phyloP scores from a whole-genome alignment of 2,329 filamentous ascomycete genomes.

The Aspergillaceae sp. region DNA sequence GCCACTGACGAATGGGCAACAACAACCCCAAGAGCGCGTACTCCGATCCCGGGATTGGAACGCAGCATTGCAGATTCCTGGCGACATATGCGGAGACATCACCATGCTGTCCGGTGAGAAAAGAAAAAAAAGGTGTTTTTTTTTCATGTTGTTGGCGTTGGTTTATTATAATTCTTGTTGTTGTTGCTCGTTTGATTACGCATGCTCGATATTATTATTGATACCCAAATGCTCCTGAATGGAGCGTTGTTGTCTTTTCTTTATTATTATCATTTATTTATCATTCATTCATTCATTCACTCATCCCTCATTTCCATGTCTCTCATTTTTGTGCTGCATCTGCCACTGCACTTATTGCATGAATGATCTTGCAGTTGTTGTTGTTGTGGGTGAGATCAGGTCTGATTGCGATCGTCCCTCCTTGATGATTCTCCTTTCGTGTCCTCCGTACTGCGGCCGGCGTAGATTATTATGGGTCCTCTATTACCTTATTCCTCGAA shows the following conservation, averaged over 20 bases:
- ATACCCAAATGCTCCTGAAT: not conserved
- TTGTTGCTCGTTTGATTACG: too few relatives aligned
- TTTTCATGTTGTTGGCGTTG: not conserved
- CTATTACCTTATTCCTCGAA: too few relatives aligned
- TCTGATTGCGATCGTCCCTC: not conserved
- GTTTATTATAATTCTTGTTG: not conserved
- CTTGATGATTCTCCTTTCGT: not conserved
- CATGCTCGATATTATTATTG: not conserved
- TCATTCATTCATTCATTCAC: not conserved
- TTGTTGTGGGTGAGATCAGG: not conserved
- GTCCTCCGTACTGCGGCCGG: not conserved
- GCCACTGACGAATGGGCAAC: slow-evolving; percentile 25
- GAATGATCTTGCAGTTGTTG: not conserved
- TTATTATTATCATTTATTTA: slow-evolving; percentile 2
- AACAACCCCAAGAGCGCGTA: slow-evolving; percentile 14
- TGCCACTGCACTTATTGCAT: slow-evolving; percentile 1
- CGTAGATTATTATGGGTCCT: not conserved
- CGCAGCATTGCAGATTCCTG: slow-evolving; percentile 26
- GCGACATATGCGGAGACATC: slow-evolving; percentile 22
- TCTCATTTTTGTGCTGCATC: too few relatives aligned
- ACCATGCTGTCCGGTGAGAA: slow-evolving; percentile 25
- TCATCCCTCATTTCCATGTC: slow-evolving; percentile 3
- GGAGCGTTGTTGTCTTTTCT: slow-evolving; percentile 4
- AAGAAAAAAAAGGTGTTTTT: not conserved
- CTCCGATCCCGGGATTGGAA: slow-evolving; percentile 22